These are phyloP conservation scores for Collybiopsis luxurians DNA, from an alignment of 768 basidiomycete species.

Conservation along the genomic window DNA sequence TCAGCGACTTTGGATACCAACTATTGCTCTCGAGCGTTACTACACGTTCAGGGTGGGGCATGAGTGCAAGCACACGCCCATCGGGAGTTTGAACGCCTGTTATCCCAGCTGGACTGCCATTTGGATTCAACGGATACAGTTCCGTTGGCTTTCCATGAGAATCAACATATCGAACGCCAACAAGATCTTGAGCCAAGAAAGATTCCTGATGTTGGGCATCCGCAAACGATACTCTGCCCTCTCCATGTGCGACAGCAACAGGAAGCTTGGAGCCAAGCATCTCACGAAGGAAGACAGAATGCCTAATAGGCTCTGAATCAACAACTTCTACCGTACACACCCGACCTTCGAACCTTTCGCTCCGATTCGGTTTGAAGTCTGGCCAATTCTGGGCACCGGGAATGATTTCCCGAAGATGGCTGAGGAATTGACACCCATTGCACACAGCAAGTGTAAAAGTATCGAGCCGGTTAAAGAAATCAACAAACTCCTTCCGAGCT, in stretches of 20 bases:
- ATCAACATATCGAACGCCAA: constrained; percentile 87
- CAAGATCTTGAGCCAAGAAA: constrained; percentile 48
- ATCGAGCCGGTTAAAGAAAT: constrained; percentile 77
- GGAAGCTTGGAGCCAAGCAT: constrained; percentile 57
- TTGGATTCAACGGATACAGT: constrained; percentile 79
- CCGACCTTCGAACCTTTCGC: constrained; percentile 90
- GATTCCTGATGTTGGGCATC: constrained; percentile 26
- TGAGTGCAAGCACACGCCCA: constrained; percentile 91
- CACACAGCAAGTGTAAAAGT: constrained; percentile 94
- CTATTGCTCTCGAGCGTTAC: constrained; percentile 81
- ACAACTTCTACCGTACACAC: constrained; percentile 78
- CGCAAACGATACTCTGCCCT: constrained; percentile 71
- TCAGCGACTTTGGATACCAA: constrained; percentile 73
- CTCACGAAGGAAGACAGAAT: constrained; percentile 56
- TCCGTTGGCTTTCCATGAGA: constrained; percentile 62
- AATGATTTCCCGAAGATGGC: constrained; percentile 82
- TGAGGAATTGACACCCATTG: constrained; percentile 98
- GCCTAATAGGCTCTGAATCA: constrained; percentile 46
- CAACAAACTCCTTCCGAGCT: constrained; percentile 73
- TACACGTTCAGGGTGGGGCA: constrained; percentile 97
- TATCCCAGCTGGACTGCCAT: constrained; percentile 81
- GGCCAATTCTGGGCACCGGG: constrained; percentile 90
- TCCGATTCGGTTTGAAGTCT: constrained; percentile 82
- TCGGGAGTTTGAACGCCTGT: constrained; percentile 85
- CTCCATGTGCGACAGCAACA: constrained; percentile 94